Percentiles rank a stretch among this genome's conserved stretches.
These are phyloP conservation scores for Aspergillus fumigatus DNA, from an alignment of 2,329 filamentous ascomycete species.

Conservation along the genomic window DNA sequence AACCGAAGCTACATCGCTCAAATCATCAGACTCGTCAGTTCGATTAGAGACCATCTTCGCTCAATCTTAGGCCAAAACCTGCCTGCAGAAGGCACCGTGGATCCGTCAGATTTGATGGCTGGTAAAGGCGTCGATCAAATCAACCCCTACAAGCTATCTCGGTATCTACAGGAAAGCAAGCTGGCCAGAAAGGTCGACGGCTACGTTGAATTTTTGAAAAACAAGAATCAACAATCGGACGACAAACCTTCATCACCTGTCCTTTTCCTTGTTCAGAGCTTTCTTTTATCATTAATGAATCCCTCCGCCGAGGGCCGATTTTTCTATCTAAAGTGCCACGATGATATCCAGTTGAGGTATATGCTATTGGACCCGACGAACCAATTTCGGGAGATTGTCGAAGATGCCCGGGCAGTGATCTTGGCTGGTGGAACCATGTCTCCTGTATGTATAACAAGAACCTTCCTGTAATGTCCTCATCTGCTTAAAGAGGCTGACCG, in stretches of 20 bases:
- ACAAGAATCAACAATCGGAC: conserved; percentile 33
- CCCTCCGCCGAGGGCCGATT: conserved; percentile 64
- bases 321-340: conserved; percentile 49
- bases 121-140: conserved; percentile 91
- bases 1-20: conserved; percentile 91
- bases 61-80: conserved; percentile 39
- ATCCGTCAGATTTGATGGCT: conserved; percentile 67
- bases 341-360: conserved; percentile 65
- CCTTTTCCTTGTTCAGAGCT: conserved; percentile 60
- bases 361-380: conserved; percentile 86
- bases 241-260: conserved; percentile 45
- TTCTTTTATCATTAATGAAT: conserved; percentile 81
- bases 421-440: conserved; percentile 97
- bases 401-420: conserved; percentile 79
- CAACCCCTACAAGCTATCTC: conserved; percentile 82
- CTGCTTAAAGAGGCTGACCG: conserved; percentile 6
- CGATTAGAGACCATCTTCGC: conserved; percentile 66
- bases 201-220: conserved; percentile 64
- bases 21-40: conserved; percentile 76
- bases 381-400: conserved; percentile 83
- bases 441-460: conserved; percentile 48
- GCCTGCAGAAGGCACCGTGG: conserved; percentile 61
- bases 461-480: neutral
- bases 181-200: conserved; percentile 91
- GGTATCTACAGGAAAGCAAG: conserved; percentile 87